Evolutionary conservation across 1,284 basidiomycete genomes (phyloP).

Genomic region (Taiwanofungus camphoratus): DNA sequence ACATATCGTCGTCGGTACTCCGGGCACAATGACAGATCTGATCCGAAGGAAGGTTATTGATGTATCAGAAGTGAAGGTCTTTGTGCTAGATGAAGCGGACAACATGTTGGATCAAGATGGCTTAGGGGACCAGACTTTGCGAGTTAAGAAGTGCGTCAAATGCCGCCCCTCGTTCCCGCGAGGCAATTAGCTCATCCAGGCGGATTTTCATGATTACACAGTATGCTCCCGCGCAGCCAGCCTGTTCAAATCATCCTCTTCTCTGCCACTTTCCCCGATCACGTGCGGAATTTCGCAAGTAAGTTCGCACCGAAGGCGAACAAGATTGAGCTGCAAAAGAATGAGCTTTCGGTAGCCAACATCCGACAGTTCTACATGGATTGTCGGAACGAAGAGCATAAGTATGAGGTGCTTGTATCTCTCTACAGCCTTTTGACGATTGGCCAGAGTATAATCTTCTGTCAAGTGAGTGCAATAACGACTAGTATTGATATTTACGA

Average conservation of each 20-base stretch:
- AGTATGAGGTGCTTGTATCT: slow-evolving; percentile 93
- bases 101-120: slow-evolving; percentile 98
- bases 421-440: slow-evolving; percentile 91
- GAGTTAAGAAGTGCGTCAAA: slow-evolving; percentile 83
- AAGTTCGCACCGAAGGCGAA: slow-evolving; percentile 94
- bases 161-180: not conserved
- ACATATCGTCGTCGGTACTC: slow-evolving; percentile 95
- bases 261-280: slow-evolving; percentile 96
- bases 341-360: slow-evolving; percentile 90
- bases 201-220: slow-evolving; percentile 29
- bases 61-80: slow-evolving; percentile 79
- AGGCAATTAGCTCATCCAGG: no score
- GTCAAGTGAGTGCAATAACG: slow-evolving; percentile 48
- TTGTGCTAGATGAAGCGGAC: slow-evolving; percentile 98
- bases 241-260: slow-evolving; percentile 89
- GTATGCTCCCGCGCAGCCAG: slow-evolving; percentile 57
- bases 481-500: not conserved
- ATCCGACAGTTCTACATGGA: slow-evolving; percentile 99
- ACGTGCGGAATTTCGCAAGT: slow-evolving; percentile 84
- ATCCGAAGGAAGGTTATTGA: slow-evolving; percentile 73
- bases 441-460: slow-evolving; percentile 97
- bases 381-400: slow-evolving; percentile 82
- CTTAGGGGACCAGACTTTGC: slow-evolving; percentile 92
- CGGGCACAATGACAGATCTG: slow-evolving; percentile 91
- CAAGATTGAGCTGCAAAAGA: slow-evolving; percentile 93